Evolutionary conservation across 1,284 basidiomycete species (phyloP).

Genomic region (Fomitiporia mediterranea): DNA sequence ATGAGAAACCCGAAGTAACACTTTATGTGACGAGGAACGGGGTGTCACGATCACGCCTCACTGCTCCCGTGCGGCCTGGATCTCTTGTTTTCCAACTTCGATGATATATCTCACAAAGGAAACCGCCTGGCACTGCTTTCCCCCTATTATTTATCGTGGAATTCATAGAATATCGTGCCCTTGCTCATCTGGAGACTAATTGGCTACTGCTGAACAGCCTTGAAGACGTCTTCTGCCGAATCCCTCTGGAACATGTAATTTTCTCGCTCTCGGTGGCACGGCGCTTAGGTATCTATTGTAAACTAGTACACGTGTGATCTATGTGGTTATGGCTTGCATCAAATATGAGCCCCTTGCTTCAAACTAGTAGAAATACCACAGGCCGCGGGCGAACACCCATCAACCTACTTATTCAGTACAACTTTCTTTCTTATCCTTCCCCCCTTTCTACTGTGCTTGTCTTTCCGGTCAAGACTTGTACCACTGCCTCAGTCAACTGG

Average conservation of each 20-base stretch:
- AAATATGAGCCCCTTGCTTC: slow-evolving; percentile 2
- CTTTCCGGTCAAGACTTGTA: background rate
- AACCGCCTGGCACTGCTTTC: too few relatives aligned
- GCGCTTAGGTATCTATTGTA: background rate
- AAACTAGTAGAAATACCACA: background rate
- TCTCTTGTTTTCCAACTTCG: background rate
- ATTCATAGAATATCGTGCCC: too few relatives aligned
- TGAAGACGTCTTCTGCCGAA: too few relatives aligned
- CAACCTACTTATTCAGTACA: too few relatives aligned
- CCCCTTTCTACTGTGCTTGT: background rate
- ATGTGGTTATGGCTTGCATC: background rate
- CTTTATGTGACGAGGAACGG: background rate
- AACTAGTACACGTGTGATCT: background rate
- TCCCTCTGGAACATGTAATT: too few relatives aligned
- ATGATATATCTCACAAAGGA: too few relatives aligned
- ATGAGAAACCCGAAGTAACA: too few relatives aligned
- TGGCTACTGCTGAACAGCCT: too few relatives aligned
- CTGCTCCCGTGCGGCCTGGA: background rate
- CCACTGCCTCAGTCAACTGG: too few relatives aligned
- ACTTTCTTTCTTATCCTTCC: background rate
- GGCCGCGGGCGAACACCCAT: background rate
- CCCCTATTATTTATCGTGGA: too few relatives aligned
- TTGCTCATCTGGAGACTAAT: too few relatives aligned
- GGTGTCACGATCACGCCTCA: background rate
- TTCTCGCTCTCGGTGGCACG: too few relatives aligned